Conservation (phyloP, 73 alveolate genomes). For the Tetrahymena borealis region DNA sequence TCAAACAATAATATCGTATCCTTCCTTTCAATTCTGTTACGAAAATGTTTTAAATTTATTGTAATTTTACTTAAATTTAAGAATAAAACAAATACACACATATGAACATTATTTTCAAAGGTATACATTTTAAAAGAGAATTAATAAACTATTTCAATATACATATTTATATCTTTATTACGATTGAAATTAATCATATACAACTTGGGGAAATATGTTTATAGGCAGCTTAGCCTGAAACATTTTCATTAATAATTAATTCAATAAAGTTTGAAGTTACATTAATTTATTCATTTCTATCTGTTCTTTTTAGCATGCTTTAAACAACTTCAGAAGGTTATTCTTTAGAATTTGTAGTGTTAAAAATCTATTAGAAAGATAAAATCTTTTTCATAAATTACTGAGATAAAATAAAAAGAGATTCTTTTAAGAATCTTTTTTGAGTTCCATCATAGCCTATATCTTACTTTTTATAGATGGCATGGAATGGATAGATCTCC, state of each 20-base stretch:
- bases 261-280: not conserved
- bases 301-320: not conserved
- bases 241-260: not conserved
- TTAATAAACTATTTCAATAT: too few relatives aligned
- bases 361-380: not conserved
- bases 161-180: too few relatives aligned
- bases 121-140: too few relatives aligned
- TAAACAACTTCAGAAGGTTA: not conserved
- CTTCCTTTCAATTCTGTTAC: too few relatives aligned
- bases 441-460: not conserved
- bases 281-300: not conserved
- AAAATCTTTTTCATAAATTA: not conserved
- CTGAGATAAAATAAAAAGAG: not conserved
- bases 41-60: too few relatives aligned
- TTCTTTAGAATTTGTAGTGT: not conserved
- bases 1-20: too few relatives aligned
- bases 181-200: too few relatives aligned
- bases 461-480: not conserved
- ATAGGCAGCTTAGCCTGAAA: not conserved
- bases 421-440: not conserved
- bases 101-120: too few relatives aligned
- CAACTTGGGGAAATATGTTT: not conserved
- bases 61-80: too few relatives aligned
- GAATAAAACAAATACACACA: too few relatives aligned
- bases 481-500: not conserved